Conservation (phyloP, 2,329 filamentous ascomycete genomes). For the Scedosporium dehoogii region DNA sequence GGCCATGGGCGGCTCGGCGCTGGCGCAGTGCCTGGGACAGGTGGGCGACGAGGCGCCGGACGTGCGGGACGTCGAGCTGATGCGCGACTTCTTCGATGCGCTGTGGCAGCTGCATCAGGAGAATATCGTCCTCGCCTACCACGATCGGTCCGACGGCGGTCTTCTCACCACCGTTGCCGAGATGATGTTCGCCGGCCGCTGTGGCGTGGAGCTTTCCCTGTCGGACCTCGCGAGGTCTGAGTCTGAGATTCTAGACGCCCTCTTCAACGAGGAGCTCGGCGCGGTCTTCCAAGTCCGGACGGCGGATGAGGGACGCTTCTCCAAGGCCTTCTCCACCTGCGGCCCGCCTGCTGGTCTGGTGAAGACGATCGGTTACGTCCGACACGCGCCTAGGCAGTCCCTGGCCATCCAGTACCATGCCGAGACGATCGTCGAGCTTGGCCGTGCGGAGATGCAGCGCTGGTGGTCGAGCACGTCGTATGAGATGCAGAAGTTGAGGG, state of each 20-base stretch:
- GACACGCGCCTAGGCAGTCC: slow-evolving; percentile 59
- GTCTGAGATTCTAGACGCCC: slow-evolving; percentile 58
- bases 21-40: slow-evolving; percentile 82
- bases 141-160: slow-evolving; percentile 89
- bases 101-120: slow-evolving; percentile 53
- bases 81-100: slow-evolving; percentile 89
- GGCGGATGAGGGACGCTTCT: slow-evolving; percentile 74
- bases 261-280: slow-evolving; percentile 95
- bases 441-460: slow-evolving; percentile 67
- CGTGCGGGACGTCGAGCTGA: slow-evolving; percentile 68
- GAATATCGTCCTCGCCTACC: slow-evolving; percentile 73
- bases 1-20: slow-evolving; percentile 79
- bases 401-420: slow-evolving; percentile 66
- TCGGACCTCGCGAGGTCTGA: slow-evolving; percentile 47
- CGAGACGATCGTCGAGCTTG: slow-evolving; percentile 57
- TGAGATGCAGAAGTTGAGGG: slow-evolving; percentile 81
- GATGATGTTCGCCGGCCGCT: slow-evolving; percentile 97
- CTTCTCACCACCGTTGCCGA: slow-evolving; percentile 83
- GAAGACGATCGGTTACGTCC: slow-evolving; percentile 72
- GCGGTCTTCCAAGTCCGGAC: slow-evolving; percentile 92
- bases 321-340: slow-evolving; percentile 82
- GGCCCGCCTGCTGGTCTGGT: slow-evolving; percentile 75
- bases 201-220: slow-evolving; percentile 69
- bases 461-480: slow-evolving; percentile 84
- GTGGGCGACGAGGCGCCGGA: slow-evolving; percentile 80